These are phyloP conservation scores for Xylaria digitata DNA, from an alignment of 2,329 filamentous ascomycete genomes.

Conservation along the genomic window DNA sequence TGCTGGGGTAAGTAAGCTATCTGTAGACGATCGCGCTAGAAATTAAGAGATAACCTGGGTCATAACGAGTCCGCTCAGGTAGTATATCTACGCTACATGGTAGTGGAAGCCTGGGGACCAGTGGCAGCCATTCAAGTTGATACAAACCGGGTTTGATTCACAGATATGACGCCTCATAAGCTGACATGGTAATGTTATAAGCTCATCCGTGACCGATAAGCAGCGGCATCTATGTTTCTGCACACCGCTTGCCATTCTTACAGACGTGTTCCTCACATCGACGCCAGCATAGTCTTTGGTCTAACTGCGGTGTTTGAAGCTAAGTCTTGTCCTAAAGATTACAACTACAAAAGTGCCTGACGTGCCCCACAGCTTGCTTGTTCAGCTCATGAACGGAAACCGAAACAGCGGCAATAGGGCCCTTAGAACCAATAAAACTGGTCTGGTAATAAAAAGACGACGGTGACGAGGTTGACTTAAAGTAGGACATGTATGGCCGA, in stretches of 20 bases:
- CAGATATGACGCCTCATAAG: conserved; percentile 27
- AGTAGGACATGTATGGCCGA: neutral
- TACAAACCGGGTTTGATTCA: conserved; percentile 6
- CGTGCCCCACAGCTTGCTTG: neutral
- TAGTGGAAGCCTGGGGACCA: neutral
- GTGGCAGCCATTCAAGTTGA: conserved; percentile 16
- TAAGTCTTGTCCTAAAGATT: neutral
- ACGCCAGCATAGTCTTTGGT: neutral
- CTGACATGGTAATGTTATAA: conserved; percentile 18
- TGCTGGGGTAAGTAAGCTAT: conserved; percentile 23
- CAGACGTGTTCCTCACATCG: neutral
- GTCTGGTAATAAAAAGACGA: neutral
- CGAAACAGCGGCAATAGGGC: neutral
- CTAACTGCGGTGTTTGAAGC: neutral
- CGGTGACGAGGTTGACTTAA: neutral
- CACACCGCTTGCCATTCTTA: conserved; percentile 7
- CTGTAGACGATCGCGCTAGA: conserved; percentile 11
- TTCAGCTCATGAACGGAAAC: neutral
- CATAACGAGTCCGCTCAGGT: neutral
- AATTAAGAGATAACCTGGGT: conserved; percentile 6
- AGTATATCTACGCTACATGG: neutral
- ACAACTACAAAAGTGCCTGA: neutral
- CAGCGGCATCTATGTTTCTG: conserved; percentile 8
- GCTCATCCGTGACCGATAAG: conserved; percentile 13
- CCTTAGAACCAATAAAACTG: neutral